Percentiles rank a stretch among this genome's conserved stretches.
phyloP scores from a whole-genome alignment of 2,329 filamentous ascomycete genomes.

The Aspergillus felis region DNA sequence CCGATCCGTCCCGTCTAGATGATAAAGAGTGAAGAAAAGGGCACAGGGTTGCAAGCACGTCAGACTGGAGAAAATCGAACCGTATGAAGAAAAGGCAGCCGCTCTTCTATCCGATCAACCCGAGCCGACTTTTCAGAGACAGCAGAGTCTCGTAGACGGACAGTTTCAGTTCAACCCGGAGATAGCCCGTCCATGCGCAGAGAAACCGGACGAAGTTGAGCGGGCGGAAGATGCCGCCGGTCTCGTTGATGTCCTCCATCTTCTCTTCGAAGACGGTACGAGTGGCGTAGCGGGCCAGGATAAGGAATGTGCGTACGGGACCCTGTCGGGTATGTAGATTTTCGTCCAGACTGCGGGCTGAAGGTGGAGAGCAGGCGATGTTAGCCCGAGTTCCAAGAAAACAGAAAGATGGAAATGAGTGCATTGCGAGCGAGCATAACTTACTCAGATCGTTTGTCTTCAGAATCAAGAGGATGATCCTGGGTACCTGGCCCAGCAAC shows the following conservation, averaged over 20 bases:
- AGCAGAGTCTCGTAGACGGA: slow-evolving; percentile 57
- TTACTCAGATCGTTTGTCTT: slow-evolving; percentile 93
- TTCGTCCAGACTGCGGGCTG: slow-evolving; percentile 83
- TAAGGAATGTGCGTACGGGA: slow-evolving; percentile 59
- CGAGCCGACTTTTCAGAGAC: slow-evolving; percentile 48
- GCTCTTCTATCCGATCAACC: slow-evolving; percentile 26
- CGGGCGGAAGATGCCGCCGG: slow-evolving; percentile 50
- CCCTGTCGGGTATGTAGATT: slow-evolving; percentile 58
- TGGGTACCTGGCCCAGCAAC: slow-evolving; percentile 80
- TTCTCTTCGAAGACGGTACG: slow-evolving; percentile 60
- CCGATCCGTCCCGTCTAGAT: slow-evolving; percentile 8
- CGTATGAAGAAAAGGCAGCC: background rate
- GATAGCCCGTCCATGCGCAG: slow-evolving; percentile 50
- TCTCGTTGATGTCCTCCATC: slow-evolving; percentile 47
- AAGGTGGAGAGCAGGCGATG: background rate
- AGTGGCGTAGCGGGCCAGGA: slow-evolving; percentile 61
- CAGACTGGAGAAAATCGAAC: background rate
- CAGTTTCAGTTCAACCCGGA: slow-evolving; percentile 56
- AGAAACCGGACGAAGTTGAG: slow-evolving; percentile 50
- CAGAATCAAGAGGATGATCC: slow-evolving; percentile 89
- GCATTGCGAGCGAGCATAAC: slow-evolving; percentile 17
- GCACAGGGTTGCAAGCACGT: background rate
- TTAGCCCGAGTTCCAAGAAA: slow-evolving; percentile 2
- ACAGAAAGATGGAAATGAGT: background rate
- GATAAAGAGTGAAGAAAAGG: background rate